A percentile compares a stretch with the other conserved stretches of the same genome.
These are phyloP conservation scores for Gnomoniopsis sp. DNA, from an alignment of 2,329 filamentous ascomycete species.

Conservation along the genomic window DNA sequence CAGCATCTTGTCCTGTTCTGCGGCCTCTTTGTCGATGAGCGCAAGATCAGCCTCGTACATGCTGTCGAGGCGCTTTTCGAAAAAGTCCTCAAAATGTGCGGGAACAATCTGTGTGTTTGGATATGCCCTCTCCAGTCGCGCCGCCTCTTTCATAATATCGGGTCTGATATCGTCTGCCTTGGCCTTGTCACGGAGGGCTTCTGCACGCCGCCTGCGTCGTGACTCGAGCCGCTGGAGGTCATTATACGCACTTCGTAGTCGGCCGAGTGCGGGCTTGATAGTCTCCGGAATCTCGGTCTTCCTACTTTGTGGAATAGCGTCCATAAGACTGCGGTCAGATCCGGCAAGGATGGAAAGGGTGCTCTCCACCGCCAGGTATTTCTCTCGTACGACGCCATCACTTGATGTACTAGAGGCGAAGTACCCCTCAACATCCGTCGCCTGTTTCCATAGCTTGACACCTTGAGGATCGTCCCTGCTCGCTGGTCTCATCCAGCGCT, in stretches of 20 bases:
- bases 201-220: constrained; percentile 73
- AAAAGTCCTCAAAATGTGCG: constrained; percentile 88
- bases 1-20: constrained; percentile 72
- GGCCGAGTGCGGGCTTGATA: constrained; percentile 74
- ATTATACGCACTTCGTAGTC: constrained; percentile 76
- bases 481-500: constrained; percentile 72
- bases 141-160: constrained; percentile 78
- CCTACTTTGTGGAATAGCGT: constrained; percentile 84
- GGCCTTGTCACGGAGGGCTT: constrained; percentile 73
- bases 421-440: constrained; percentile 80
- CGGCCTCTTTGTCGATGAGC: constrained; percentile 65
- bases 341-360: constrained; percentile 74
- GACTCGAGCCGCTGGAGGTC: constrained; percentile 83
- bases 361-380: constrained; percentile 72
- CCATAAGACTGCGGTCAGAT: constrained; percentile 75
- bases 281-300: constrained; percentile 75
- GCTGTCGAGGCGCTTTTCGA: constrained; percentile 71
- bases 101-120: constrained; percentile 81
- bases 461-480: constrained; percentile 66
- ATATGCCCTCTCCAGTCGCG: constrained; percentile 79
- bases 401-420: constrained; percentile 62
- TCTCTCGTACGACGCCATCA: constrained; percentile 65
- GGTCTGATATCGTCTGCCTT: constrained; percentile 85
- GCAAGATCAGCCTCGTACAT: constrained; percentile 78
- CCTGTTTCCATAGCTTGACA: constrained; percentile 69